Conservation (phyloP, 1,139 yeast genomes). For the Candida sp. region DNA sequence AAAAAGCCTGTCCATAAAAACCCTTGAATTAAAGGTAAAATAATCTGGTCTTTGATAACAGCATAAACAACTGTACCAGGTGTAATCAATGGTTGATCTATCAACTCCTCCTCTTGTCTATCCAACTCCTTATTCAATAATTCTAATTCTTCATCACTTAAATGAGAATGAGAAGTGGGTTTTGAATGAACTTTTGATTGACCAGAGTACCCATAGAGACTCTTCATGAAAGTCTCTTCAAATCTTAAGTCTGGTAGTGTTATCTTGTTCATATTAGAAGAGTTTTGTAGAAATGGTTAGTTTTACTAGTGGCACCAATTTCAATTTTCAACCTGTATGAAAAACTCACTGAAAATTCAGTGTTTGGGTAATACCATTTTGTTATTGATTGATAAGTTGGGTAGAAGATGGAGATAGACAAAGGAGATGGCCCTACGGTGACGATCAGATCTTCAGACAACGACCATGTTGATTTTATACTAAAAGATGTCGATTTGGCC, state of each 20-base stretch:
- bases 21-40: constrained; percentile 63
- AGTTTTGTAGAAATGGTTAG: too few species aligned
- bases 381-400: neutral
- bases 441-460: constrained; percentile 83
- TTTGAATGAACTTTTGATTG: constrained; percentile 3
- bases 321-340: neutral
- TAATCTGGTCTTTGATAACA: constrained; percentile 56
- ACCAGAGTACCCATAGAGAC: constrained; percentile 38
- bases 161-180: constrained; percentile 3
- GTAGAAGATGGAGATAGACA: constrained; percentile 36
- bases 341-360: neutral
- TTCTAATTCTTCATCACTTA: constrained; percentile 22
- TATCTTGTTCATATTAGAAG: constrained; percentile 12
- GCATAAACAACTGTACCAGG: constrained; percentile 52
- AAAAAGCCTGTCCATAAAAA: constrained; percentile 38
- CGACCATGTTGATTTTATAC: constrained; percentile 87
- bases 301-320: neutral
- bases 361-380: neutral
- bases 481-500: constrained; percentile 84
- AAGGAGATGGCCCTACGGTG: constrained; percentile 62
- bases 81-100: constrained; percentile 38
- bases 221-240: constrained; percentile 55
- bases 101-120: constrained; percentile 8
- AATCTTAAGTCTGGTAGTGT: constrained; percentile 65
- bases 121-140: constrained; percentile 20